These are phyloP conservation scores for Trichoderma asperelloides DNA, from an alignment of 495 filamentous ascomycete genomes.

Conservation along the genomic window DNA sequence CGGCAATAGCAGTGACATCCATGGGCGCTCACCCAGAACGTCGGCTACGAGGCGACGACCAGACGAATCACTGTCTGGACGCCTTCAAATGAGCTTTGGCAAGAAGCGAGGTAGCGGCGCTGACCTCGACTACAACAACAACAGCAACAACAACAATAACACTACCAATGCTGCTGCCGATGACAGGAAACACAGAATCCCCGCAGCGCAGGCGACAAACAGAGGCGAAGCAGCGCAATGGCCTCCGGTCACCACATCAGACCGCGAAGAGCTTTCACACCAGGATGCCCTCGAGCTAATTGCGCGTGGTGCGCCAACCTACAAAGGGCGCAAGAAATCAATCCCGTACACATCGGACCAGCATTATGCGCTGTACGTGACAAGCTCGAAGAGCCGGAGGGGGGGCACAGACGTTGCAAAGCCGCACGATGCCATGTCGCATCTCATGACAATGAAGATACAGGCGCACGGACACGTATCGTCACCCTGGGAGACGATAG, in stretches of 20 bases:
- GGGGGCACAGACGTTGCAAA: constrained; percentile 36
- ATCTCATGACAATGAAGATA: constrained; percentile 38
- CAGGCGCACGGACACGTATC: constrained; percentile 25
- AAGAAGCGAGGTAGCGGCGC: constrained; percentile 9
- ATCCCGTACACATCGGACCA: constrained; percentile 40
- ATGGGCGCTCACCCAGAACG: not conserved
- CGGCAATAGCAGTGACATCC: not conserved
- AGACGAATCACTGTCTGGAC: not conserved
- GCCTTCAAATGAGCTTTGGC: not conserved
- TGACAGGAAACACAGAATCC: not conserved
- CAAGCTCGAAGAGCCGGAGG: constrained; percentile 24
- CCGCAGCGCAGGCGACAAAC: constrained; percentile 31
- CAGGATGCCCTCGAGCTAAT: constrained; percentile 40
- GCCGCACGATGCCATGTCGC: constrained; percentile 38
- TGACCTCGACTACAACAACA: constrained; percentile 20
- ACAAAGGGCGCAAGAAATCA: constrained; percentile 36
- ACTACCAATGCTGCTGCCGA: not conserved
- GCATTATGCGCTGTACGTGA: constrained; percentile 41
- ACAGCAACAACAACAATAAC: constrained; percentile 24
- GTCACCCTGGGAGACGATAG: constrained; percentile 54
- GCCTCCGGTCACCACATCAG: constrained; percentile 37
- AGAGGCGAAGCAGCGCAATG: constrained; percentile 30
- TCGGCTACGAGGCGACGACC: constrained; percentile 1
- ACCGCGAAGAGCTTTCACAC: constrained; percentile 32
- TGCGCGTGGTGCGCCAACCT: constrained; percentile 35